Evolutionary conservation across 2,329 filamentous ascomycete species (phyloP).

Genomic region (Aphanoascus verrucosus): DNA sequence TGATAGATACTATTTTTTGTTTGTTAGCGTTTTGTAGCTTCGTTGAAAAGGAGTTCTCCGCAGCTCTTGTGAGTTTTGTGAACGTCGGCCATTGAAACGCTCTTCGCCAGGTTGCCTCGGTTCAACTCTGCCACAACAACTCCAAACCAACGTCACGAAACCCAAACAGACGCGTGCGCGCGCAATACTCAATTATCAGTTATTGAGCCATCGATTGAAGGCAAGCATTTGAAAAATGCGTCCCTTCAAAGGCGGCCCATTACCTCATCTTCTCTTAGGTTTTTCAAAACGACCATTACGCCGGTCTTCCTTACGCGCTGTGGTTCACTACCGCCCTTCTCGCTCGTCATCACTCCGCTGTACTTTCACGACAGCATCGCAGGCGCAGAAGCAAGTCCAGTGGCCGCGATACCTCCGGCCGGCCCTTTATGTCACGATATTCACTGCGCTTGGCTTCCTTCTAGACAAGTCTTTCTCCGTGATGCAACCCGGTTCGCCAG

Average conservation of each 20-base stretch:
- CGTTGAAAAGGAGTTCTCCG: not conserved
- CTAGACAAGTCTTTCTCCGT: constrained; percentile 1
- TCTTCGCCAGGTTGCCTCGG: not conserved
- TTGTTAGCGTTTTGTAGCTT: too few species aligned
- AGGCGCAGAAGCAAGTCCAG: constrained; percentile 17
- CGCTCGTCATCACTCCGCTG: not conserved
- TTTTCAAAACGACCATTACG: not conserved
- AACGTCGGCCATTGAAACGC: not conserved
- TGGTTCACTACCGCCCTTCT: not conserved
- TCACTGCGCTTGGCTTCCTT: constrained; percentile 24
- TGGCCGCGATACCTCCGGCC: constrained; percentile 26
- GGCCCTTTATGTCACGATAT: constrained; percentile 27
- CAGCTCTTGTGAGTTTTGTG: not conserved
- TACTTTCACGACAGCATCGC: constrained; percentile 7
- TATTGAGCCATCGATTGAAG: not conserved
- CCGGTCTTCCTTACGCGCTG: not conserved
- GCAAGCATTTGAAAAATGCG: constrained; percentile 1
- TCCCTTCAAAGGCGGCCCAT: not conserved
- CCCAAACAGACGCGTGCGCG: not conserved
- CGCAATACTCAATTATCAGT: not conserved
- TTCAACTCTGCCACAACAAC: not conserved
- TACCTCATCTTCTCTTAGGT: not conserved
- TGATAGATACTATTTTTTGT: too few species aligned
- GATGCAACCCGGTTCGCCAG: constrained; percentile 26
- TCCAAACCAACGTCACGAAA: not conserved